Base-by-base conservation (phyloP, 805 yeast genomes). In the Suhomyces tanzawaensis region DNA sequence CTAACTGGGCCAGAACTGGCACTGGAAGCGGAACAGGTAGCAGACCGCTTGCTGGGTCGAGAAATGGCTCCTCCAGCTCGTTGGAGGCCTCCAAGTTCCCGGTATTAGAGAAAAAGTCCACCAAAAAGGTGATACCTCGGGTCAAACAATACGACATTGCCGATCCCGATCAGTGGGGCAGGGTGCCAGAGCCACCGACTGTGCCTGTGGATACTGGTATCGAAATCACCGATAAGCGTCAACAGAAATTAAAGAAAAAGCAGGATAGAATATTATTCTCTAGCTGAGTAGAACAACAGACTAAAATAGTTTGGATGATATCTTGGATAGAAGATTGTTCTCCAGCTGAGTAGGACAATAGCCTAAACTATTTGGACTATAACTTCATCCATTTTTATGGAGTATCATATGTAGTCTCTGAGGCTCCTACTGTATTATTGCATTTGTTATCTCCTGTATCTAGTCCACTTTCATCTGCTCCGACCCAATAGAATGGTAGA, bases 81-180 rank as follows among this genome's bases (percentile, higher is more conserved):
- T 33, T 52, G 11, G 37, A 57, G 21, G 61, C 56, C 2, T 38
- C 53, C 3, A 59, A 72, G 44, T 75, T 79, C 51, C 85, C 85
- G 3, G 69, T 77, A 0, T 55, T 74, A 25, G 62, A 58, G 42
- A 64, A 69, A 48, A 74, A 72, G 52, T 51, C 59, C 34, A 45
- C 45, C 3, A 64, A 61, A 41, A 60, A 51, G 40, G 48, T 44
- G 7, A 68, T 76, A 37, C 86, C 89, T 2, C 69, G 84, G 28
- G 85, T 83, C 3, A 79, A 77, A 33, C 78, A 81, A 6, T 58
- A 71, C 2, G 38, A 40, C 12, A 32, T 42, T 15, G 38, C 43
- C 3, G 49, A 46, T 34, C 47, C 50, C 2, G 42, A 42, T 27
- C 44, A 47, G 8, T 68, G 72, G 73, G 62, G 63, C 3, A 15